A percentile compares a stretch with the other conserved stretches of the same genome.
Conservation (phyloP, 2,329 filamentous ascomycete genomes). For the Fusarium mundagurra region DNA sequence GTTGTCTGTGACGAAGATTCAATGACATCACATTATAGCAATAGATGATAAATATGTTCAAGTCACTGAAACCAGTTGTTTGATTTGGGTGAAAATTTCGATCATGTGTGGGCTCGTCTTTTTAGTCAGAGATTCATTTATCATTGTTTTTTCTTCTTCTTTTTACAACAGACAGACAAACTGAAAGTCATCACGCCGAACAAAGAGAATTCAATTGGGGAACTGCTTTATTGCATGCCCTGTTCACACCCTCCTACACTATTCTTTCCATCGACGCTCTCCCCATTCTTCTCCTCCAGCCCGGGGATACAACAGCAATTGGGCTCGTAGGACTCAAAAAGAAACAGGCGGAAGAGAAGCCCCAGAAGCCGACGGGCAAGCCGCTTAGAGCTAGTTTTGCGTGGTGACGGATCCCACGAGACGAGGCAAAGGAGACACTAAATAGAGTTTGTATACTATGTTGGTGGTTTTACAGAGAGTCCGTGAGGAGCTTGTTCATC, state of each 20-base stretch:
- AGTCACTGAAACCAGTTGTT: neutral
- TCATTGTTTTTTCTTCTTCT: neutral
- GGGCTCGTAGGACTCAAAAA: constrained; percentile 25
- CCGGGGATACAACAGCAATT: constrained; percentile 26
- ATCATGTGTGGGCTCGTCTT: neutral
- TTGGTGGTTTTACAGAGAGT: constrained; percentile 82
- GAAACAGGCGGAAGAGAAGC: constrained; percentile 26
- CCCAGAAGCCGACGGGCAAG: constrained; percentile 26
- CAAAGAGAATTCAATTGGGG: constrained; percentile 23
- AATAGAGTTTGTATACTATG: constrained; percentile 40
- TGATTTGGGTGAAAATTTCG: neutral
- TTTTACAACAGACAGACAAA: neutral
- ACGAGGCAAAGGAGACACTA: constrained; percentile 41
- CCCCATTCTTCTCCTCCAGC: constrained; percentile 25
- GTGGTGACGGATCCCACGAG: constrained; percentile 22
- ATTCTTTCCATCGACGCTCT: constrained; percentile 44
- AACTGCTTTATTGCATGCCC: constrained; percentile 45
- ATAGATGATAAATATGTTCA: no score
- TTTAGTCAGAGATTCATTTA: neutral
- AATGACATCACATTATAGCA: neutral
- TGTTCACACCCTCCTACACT: constrained; percentile 46
- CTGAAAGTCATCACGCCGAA: constrained; percentile 11
- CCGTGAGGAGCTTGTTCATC: constrained; percentile 99
- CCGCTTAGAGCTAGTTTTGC: constrained; percentile 7
- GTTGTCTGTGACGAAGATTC: neutral